phyloP scores from a whole-genome alignment of 1,284 basidiomycete species.

The Laetiporus sulphureus region DNA sequence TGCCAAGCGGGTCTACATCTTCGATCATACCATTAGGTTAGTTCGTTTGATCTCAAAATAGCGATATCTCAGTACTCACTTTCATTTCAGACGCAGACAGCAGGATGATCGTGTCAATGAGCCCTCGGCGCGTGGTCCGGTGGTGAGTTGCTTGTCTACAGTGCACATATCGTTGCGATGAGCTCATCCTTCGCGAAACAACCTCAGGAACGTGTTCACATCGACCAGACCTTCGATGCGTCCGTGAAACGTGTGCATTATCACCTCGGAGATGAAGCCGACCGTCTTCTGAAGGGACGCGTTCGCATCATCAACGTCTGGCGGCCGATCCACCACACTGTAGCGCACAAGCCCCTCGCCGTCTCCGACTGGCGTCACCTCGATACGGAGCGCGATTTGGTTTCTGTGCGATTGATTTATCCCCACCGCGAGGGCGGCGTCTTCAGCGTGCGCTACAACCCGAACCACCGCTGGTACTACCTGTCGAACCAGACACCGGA shows the following conservation, averaged over 20 bases:
- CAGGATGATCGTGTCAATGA: too few species aligned
- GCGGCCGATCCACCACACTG: conserved; percentile 42
- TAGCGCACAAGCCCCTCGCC: conserved; percentile 41
- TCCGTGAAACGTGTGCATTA: conserved; percentile 42
- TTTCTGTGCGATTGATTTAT: conserved; percentile 18
- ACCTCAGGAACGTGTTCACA: conserved; percentile 34
- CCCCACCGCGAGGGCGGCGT: conserved; percentile 42
- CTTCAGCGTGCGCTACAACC: conserved; percentile 41
- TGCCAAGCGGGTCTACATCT: conserved; percentile 33
- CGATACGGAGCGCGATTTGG: conserved; percentile 16
- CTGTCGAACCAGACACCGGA: conserved; percentile 34
- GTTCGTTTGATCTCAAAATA: too few species aligned
- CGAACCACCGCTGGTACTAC: conserved; percentile 58
- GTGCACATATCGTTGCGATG: too few species aligned
- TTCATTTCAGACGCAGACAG: too few species aligned
- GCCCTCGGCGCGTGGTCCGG: too few species aligned
- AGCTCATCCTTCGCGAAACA: too few species aligned
- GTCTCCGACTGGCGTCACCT: conserved; percentile 37
- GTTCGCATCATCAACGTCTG: conserved; percentile 34
- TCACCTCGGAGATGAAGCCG: conserved; percentile 37
- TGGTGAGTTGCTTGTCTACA: too few species aligned
- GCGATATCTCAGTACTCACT: too few species aligned
- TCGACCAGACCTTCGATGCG: conserved; percentile 48
- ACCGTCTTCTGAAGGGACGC: conserved; percentile 36
- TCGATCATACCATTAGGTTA: conserved; percentile 33